phyloP scores from a whole-genome alignment of 768 basidiomycete genomes.

The Dendrothele bispora region DNA sequence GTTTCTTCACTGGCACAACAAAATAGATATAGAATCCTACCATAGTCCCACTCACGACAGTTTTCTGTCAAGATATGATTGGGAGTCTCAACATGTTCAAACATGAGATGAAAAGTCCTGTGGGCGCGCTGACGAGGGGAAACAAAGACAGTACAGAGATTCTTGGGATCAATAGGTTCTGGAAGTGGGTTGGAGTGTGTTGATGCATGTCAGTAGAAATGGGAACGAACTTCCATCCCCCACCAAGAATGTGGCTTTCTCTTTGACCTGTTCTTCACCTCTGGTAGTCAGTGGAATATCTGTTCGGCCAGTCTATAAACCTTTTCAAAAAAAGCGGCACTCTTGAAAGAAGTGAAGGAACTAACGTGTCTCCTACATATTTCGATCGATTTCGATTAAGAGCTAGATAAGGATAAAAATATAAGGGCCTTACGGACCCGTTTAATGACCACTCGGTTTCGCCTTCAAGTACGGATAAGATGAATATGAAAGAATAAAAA shows the following conservation, averaged over 20 bases:
- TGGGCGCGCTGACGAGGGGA: slow-evolving; percentile 90
- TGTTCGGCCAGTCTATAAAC: slow-evolving; percentile 71
- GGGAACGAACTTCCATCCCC: slow-evolving; percentile 70
- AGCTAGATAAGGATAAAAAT: slow-evolving; percentile 1
- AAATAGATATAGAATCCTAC: slow-evolving; percentile 18
- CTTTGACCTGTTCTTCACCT: slow-evolving; percentile 71
- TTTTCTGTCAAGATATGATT: slow-evolving; percentile 32
- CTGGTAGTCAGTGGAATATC: slow-evolving; percentile 85
- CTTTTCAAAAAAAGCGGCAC: slow-evolving; percentile 1
- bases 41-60: slow-evolving; percentile 86
- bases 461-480: slow-evolving; percentile 39
- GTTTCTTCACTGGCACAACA: background rate
- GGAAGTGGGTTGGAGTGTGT: slow-evolving; percentile 2
- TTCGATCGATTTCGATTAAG: slow-evolving; percentile 10
- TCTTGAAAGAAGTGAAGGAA: slow-evolving; percentile 8
- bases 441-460: slow-evolving; percentile 95
- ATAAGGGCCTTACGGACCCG: slow-evolving; percentile 48
- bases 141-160: slow-evolving; percentile 72
- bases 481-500: background rate
- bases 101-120: slow-evolving; percentile 82
- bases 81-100: slow-evolving; percentile 50
- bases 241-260: slow-evolving; percentile 64
- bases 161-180: slow-evolving; percentile 80
- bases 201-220: background rate
- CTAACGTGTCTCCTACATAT: slow-evolving; percentile 61